phyloP scores from a whole-genome alignment of 345 rosid species.

The Alliaria petiolata region DNA sequence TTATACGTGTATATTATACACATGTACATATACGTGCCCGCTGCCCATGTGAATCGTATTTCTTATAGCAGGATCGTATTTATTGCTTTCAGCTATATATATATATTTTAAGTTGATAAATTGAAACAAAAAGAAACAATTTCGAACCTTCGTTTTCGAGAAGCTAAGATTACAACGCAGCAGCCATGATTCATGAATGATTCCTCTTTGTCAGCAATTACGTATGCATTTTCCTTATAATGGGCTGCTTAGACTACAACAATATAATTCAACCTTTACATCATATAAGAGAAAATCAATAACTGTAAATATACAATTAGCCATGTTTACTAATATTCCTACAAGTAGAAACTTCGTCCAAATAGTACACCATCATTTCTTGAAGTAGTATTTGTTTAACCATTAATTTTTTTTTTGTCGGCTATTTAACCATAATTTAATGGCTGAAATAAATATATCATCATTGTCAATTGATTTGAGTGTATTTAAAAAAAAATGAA shows the following conservation, averaged over 20 bases:
- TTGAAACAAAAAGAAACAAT: not conserved
- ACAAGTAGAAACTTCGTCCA: too few species aligned
- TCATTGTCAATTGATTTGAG: not conserved
- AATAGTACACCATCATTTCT: too few species aligned
- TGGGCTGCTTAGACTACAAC: constrained; percentile 19
- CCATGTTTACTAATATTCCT: too few species aligned
- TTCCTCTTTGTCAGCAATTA: constrained; percentile 26
- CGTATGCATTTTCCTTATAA: constrained; percentile 24
- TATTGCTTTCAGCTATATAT: constrained; percentile 6
- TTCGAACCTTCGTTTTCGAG: constrained; percentile 27
- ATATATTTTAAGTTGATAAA: not conserved
- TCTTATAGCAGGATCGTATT: not conserved
- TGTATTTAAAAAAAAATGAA: not conserved
- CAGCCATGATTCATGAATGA: constrained; percentile 14
- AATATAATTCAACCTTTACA: constrained; percentile 20
- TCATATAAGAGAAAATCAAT: not conserved
- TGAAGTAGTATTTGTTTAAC: too few species aligned
- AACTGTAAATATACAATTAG: not conserved
- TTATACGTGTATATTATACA: constrained; percentile 1
- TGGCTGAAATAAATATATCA: not conserved
- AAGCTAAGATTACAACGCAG: constrained; percentile 14
- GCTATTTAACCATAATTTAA: not conserved
- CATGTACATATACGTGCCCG: not conserved
- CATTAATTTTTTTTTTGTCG: too few species aligned
- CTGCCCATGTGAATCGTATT: constrained; percentile 20